Base-by-base conservation (phyloP, 257 asterid genomes). In the Dorcoceras hygrometricum region DNA sequence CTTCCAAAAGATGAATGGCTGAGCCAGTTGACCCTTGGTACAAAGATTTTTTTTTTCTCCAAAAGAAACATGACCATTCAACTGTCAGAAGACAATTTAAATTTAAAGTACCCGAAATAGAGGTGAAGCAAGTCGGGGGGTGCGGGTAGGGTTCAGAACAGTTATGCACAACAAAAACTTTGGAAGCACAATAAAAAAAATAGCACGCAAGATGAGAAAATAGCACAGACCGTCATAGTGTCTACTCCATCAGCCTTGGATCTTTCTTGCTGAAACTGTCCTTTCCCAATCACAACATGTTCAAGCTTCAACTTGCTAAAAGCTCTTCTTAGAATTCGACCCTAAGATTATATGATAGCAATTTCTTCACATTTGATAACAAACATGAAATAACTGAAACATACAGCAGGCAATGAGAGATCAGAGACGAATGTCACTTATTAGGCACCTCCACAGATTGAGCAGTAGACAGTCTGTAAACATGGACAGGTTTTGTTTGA, bases 401-500 rank as follows among this genome's bases (percentile, higher is more conserved):
- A 43, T 14, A 43, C 3, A 43, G 19, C 19, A 43, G 6, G 51
- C 12, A 43, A 43, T 3, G 51, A 31, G 50, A 55, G 23, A 58
- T 29, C 36, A 31, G 55, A 55, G 23, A 58, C 29, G 57, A 53
- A 62, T 53, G 24, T 32, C 26, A 36, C 4, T 6, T 5, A 26
- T 36, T 43, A 43, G 51, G 25, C 76, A 93, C 98, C 96, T 94
- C 99, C 55, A 94, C 86, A 19, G 97, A 94, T 67, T 85, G 95
- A 57, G 99, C 96, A 66, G 99, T 90, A 51, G 93, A 84, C 31
- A 94, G 88, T 77, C 99, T 78, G 86, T 94, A 94, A 59, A 94
- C 97, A 77, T 94, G 99, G 75, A 90, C 99, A 61, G 99, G 99
- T 76, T 94, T 94, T 27, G 99, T 94, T 78, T 94, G 99, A 74